These are phyloP conservation scores for Lolium perenne DNA, from an alignment of 176 grass and related monocot species.

Conservation along the genomic window DNA sequence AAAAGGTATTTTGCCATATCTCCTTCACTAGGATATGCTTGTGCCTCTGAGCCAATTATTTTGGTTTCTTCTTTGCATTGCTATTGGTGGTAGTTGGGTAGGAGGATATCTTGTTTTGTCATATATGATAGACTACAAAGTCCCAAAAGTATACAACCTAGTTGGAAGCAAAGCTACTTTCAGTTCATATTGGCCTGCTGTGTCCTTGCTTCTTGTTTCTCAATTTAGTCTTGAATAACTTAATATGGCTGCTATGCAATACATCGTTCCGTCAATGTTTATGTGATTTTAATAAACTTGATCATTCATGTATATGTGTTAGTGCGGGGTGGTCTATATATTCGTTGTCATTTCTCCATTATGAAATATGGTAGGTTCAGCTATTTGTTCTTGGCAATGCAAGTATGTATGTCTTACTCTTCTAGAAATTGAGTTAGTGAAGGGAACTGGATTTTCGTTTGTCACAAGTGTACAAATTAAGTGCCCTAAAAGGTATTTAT, in stretches of 20 bases:
- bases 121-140: neutral
- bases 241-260: neutral
- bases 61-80: conserved; percentile 25
- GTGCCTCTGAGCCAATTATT: conserved; percentile 15
- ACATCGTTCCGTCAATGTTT: neutral
- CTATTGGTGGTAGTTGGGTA: neutral
- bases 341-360: neutral
- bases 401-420: neutral
- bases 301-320: neutral
- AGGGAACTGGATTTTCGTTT: conserved; percentile 28
- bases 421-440: conserved; percentile 37
- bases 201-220: conserved; percentile 8
- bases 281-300: neutral
- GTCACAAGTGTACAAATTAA: neutral
- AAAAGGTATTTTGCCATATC: neutral
- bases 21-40: conserved; percentile 30
- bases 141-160: neutral
- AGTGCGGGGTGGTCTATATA: neutral
- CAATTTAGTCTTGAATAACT: conserved; percentile 17
- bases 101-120: too few relatives aligned
- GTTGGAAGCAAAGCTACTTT: neutral
- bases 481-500: neutral
- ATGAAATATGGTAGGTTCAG: conserved; percentile 4
- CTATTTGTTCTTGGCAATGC: neutral
- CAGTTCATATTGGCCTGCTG: neutral